phyloP scores from a whole-genome alignment of 2,329 filamentous ascomycete genomes.

The Lojkania enalia region DNA sequence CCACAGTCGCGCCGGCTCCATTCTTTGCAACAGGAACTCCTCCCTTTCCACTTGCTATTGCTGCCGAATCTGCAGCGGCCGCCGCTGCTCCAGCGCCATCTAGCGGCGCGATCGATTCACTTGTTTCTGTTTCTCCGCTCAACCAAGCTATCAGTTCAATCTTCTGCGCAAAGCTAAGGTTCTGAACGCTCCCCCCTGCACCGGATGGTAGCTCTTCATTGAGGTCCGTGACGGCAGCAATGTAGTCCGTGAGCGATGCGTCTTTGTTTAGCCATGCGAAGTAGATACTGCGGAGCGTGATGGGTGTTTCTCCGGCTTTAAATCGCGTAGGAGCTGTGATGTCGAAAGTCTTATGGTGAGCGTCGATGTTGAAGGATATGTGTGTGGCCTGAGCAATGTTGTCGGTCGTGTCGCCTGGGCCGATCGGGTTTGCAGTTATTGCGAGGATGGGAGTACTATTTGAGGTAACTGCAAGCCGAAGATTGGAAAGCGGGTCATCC shows the following conservation, averaged over 20 bases:
- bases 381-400: conserved; percentile 60
- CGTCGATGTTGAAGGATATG: conserved; percentile 68
- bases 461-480: conserved; percentile 80
- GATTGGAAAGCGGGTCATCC: conserved; percentile 75
- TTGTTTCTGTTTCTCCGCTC: conserved; percentile 77
- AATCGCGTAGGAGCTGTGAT: conserved; percentile 82
- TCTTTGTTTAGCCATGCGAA: conserved; percentile 96
- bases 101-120: conserved; percentile 87
- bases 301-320: conserved; percentile 66
- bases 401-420: conserved; percentile 61
- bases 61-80: conserved; percentile 56
- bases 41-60: conserved; percentile 54
- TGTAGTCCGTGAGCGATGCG: conserved; percentile 86
- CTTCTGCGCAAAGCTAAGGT: conserved; percentile 87
- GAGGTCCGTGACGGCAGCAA: conserved; percentile 76
- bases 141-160: conserved; percentile 93
- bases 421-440: conserved; percentile 65
- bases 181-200: conserved; percentile 72
- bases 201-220: conserved; percentile 73
- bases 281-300: conserved; percentile 92
- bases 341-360: conserved; percentile 64
- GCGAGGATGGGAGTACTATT: conserved; percentile 72
- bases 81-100: conserved; percentile 61
- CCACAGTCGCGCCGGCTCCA: conserved; percentile 35
- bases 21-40: conserved; percentile 47